Evolutionary conservation across 2,329 filamentous ascomycete species (phyloP).

Genomic region (Triangularia setosa): DNA sequence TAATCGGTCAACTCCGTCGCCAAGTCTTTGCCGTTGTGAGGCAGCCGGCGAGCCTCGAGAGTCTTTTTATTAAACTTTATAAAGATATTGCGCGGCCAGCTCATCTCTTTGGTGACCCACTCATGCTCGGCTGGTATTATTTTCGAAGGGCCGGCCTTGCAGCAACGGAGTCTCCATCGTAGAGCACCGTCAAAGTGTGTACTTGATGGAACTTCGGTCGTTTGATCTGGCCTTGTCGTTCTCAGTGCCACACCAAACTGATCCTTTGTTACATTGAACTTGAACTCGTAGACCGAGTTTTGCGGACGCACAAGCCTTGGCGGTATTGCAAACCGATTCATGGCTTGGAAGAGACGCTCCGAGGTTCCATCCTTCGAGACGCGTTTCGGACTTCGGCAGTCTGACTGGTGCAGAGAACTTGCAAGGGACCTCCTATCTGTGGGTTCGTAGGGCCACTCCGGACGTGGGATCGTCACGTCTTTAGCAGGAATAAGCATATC

Average conservation of each 20-base stretch:
- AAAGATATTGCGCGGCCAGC: slow-evolving; percentile 69
- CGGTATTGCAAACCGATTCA: slow-evolving; percentile 47
- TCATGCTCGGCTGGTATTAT: slow-evolving; percentile 37
- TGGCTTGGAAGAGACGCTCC: slow-evolving; percentile 53
- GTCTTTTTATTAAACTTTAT: slow-evolving; percentile 62
- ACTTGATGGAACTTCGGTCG: slow-evolving; percentile 34
- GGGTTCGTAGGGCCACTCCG: slow-evolving; percentile 40
- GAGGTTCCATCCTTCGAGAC: slow-evolving; percentile 27
- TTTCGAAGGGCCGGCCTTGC: slow-evolving; percentile 31
- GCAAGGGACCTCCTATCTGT: slow-evolving; percentile 40
- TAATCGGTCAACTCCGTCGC: slow-evolving; percentile 68
- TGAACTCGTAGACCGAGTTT: slow-evolving; percentile 39
- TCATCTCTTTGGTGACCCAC: slow-evolving; percentile 62
- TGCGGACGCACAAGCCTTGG: slow-evolving; percentile 40
- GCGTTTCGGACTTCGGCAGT: slow-evolving; percentile 46
- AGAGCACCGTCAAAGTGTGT: slow-evolving; percentile 49
- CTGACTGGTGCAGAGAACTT: slow-evolving; percentile 44
- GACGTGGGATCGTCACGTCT: slow-evolving; percentile 23
- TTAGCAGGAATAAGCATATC: slow-evolving; percentile 24
- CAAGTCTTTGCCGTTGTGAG: slow-evolving; percentile 70
- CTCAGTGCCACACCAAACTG: slow-evolving; percentile 32
- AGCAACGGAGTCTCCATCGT: slow-evolving; percentile 67
- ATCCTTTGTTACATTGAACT: slow-evolving; percentile 37
- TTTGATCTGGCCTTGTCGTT: slow-evolving; percentile 2
- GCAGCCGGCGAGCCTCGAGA: slow-evolving; percentile 59